Evolutionary conservation across 2,329 filamentous ascomycete genomes (phyloP).

Genomic region (Aureobasidium sp.): DNA sequence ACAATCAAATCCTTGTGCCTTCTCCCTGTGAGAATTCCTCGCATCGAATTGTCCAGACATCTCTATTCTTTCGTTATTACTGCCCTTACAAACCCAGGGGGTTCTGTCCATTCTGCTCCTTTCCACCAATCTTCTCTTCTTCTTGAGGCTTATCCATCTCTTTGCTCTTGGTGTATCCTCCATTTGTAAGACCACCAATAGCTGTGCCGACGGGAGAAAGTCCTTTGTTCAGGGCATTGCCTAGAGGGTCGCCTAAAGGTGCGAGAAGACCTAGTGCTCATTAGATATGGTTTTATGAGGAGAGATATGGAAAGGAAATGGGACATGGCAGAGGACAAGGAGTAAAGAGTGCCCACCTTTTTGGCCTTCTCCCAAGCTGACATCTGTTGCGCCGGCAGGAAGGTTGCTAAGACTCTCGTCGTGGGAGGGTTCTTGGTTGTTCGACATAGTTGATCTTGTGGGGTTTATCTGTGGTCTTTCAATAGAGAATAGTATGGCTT

Average conservation of each 20-base stretch:
- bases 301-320: background rate
- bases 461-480: background rate
- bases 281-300: background rate
- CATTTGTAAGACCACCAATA: conserved; percentile 18
- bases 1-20: background rate
- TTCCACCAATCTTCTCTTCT: conserved; percentile 28
- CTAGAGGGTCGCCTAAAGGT: conserved; percentile 28
- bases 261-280: conserved; percentile 21
- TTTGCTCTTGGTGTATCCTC: conserved; percentile 9
- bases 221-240: conserved; percentile 27
- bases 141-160: conserved; percentile 18
- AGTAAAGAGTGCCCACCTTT: background rate
- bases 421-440: conserved; percentile 1
- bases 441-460: background rate
- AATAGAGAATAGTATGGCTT: background rate
- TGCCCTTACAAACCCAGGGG: conserved; percentile 27
- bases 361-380: background rate
- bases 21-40: background rate
- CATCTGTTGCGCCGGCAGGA: conserved; percentile 2
- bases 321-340: background rate
- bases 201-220: conserved; percentile 28
- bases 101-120: conserved; percentile 30
- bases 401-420: conserved; percentile 9
- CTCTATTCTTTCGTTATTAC: too few species aligned
- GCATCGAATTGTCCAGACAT: too few species aligned